Evolutionary conservation across 805 yeast genomes (phyloP).

Genomic region (Wickerhamiella shivajii): DNA sequence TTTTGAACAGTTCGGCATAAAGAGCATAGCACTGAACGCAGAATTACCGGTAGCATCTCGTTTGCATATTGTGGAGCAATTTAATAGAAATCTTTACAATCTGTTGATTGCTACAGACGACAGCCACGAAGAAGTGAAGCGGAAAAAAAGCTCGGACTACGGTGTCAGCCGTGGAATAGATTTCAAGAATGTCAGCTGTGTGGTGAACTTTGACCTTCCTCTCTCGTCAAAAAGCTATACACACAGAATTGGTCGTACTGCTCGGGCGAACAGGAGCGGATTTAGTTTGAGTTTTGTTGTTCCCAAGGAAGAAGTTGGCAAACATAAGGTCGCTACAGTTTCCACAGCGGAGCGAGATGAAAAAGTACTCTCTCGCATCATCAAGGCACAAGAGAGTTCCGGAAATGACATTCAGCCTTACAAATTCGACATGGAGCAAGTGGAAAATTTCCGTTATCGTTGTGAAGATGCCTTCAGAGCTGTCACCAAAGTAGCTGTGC

Average conservation of each 20-base stretch:
- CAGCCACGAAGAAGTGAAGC: conserved; percentile 9
- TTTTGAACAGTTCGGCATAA: conserved; percentile 87
- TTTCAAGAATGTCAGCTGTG: conserved; percentile 92
- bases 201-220: conserved; percentile 87
- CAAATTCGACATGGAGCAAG: conserved; percentile 78
- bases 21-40: conserved; percentile 74
- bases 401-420: conserved; percentile 67
- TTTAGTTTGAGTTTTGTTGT: conserved; percentile 89
- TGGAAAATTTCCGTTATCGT: conserved; percentile 91
- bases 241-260: conserved; percentile 94
- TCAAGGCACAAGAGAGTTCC: conserved; percentile 56
- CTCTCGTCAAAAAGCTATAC: conserved; percentile 76
- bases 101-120: conserved; percentile 93
- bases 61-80: conserved; percentile 88
- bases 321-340: conserved; percentile 68
- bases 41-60: conserved; percentile 89
- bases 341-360: conserved; percentile 70
- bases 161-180: conserved; percentile 97
- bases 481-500: conserved; percentile 72
- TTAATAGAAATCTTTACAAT: conserved; percentile 75
- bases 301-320: conserved; percentile 69
- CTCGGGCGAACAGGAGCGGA: conserved; percentile 92
- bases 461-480: conserved; percentile 95
- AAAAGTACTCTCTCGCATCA: conserved; percentile 61
- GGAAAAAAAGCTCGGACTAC: conserved; percentile 37